Conservation (phyloP, 169 alveolate species). For the Eimeria praecox region DNA sequence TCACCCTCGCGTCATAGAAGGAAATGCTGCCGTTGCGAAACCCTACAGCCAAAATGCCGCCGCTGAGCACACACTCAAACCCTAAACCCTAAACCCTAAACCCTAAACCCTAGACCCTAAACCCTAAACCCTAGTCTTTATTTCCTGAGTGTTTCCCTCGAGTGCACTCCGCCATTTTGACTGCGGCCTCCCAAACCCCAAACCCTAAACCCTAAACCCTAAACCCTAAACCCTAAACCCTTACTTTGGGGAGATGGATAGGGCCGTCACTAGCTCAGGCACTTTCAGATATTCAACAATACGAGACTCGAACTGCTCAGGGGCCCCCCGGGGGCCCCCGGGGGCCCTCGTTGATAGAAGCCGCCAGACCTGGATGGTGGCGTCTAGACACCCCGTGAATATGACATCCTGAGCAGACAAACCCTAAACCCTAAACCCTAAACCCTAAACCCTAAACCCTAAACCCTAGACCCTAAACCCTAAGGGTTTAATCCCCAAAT, state of each 20-base stretch:
- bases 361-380: conserved; percentile 79
- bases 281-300: conserved; percentile 74
- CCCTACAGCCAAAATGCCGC: conserved; percentile 77
- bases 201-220: conserved; percentile 26
- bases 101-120: conserved; percentile 34
- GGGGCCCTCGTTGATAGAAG: conserved; percentile 43
- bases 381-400: conserved; percentile 79
- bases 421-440: background rate
- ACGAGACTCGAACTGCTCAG: conserved; percentile 61
- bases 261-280: conserved; percentile 77
- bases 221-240: conserved; percentile 42
- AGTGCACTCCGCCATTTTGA: background rate
- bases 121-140: conserved; percentile 1
- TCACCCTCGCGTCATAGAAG: conserved; percentile 78
- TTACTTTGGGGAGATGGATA: conserved; percentile 78
- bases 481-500: no score
- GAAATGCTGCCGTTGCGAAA: conserved; percentile 73
- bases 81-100: background rate
- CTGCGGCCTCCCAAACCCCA: background rate
- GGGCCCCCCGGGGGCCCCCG: conserved; percentile 67
- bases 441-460: conserved; percentile 23
- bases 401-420: conserved; percentile 64
- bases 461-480: no score
- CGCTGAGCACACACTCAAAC: conserved; percentile 58
- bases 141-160: background rate